Conservation (phyloP, 1,139 yeast species). For the Scheffersomyces stambukii region DNA sequence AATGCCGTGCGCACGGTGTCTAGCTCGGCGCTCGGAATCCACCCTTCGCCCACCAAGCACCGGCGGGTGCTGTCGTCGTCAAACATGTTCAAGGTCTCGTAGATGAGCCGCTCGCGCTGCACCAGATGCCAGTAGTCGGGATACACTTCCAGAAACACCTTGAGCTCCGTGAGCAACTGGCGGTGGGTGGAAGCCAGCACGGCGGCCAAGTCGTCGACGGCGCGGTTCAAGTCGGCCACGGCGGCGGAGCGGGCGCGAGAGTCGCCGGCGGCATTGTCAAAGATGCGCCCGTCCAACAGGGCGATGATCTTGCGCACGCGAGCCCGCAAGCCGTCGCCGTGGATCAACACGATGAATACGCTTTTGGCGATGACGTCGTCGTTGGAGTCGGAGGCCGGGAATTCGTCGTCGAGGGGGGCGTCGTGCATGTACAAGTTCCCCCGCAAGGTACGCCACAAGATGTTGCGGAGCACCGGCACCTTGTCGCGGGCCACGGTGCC, state of each 20-base stretch:
- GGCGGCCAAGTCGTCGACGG: constrained; percentile 38
- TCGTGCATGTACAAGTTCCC: constrained; percentile 53
- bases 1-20: constrained; percentile 21
- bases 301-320: constrained; percentile 75
- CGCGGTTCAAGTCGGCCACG: constrained; percentile 56
- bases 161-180: constrained; percentile 70
- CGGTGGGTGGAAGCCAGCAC: constrained; percentile 70
- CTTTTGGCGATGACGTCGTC: constrained; percentile 55
- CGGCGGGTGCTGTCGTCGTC: constrained; percentile 82
- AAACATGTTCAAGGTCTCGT: constrained; percentile 72
- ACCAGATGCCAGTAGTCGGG: constrained; percentile 40
- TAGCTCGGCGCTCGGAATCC: constrained; percentile 62
- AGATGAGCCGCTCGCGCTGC: constrained; percentile 70
- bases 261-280: constrained; percentile 59
- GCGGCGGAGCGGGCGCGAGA: constrained; percentile 47
- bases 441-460: constrained; percentile 52
- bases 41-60: constrained; percentile 94
- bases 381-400: constrained; percentile 33
- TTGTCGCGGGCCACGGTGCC: constrained; percentile 47
- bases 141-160: constrained; percentile 55
- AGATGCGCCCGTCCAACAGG: constrained; percentile 77
- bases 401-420: constrained; percentile 37
- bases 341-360: constrained; percentile 82
- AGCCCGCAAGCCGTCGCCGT: constrained; percentile 68
- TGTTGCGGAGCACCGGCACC: constrained; percentile 44